Base-by-base conservation (phyloP, 345 rosid genomes). In the Melaleuca alternifolia region DNA sequence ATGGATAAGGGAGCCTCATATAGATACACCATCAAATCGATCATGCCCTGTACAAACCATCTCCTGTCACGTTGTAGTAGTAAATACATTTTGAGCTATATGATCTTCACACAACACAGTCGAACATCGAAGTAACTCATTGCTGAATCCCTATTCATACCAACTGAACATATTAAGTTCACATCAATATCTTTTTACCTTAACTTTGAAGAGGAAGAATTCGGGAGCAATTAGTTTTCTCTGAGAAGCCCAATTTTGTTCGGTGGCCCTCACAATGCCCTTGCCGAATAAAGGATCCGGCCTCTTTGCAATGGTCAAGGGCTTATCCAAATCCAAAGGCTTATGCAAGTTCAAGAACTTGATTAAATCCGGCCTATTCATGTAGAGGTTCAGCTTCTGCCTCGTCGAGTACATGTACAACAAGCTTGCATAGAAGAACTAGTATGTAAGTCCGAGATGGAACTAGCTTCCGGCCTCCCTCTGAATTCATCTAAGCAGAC, bases 161-260 rank as follows among this genome's bases (percentile, higher is more conserved):
- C 79, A 33, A 33, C 79, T 18, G 79, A 71, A 71, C 48, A 18
- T 46, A 71, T 33, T 46, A 24, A 33, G 79, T 41, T 33, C 48
- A 16, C 12, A 3, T 71, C 23, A 33, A 71, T 0, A 18, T 71
- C 48, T 71, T 37, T 20, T 71, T 87, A 89, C 91, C 91, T 87
- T 89, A 21, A 88, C 89, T 83, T 89, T 88, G 83, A 86, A 86
- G 15, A 51, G 85, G 87, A 88, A 89, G 71, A 89, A 87, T 51
- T 84, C 84, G 30, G 91, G 90, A 82, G 92, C 91, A 59, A 89
- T 87, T 51, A 91, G 84, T 85, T 86, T 91, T 62, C 91, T 84
- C 84, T 89, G 90, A 30, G 30, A 71, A 30, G 88, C 87, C 91
- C 92, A 89, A 10, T 85, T 37, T 9, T 81, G 85, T 2, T 89